Percentiles rank a stretch among this genome's conserved stretches.
Conservation (phyloP, 805 yeast genomes). For the Saturnispora sanitii region DNA sequence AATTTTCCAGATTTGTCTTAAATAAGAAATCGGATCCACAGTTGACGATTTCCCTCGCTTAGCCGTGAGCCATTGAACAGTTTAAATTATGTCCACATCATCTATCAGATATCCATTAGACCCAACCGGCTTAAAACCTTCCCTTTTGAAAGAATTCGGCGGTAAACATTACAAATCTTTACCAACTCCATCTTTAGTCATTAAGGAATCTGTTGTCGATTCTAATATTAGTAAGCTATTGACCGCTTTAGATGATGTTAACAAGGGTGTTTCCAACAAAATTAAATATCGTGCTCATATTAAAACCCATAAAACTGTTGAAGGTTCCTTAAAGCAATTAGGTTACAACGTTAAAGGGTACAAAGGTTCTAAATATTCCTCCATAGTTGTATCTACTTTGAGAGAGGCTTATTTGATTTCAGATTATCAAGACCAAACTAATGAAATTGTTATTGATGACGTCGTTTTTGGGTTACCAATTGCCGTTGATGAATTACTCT, state of each 20-base stretch:
- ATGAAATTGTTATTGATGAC: constrained; percentile 27
- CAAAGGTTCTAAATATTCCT: constrained; percentile 22
- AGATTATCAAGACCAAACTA: constrained; percentile 6
- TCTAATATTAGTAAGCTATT: constrained; percentile 6
- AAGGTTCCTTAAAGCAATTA: constrained; percentile 48
- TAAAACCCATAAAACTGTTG: constrained; percentile 63
- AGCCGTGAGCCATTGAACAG: too few relatives aligned
- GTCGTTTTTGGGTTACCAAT: constrained; percentile 53
- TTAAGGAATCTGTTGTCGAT: constrained; percentile 27
- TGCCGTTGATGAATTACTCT: constrained; percentile 34
- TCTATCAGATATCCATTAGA: constrained; percentile 9
- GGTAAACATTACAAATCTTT: constrained; percentile 36
- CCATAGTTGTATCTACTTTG: constrained; percentile 57
- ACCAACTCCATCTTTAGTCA: constrained; percentile 46
- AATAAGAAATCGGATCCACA: background rate
- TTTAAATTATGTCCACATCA: constrained; percentile 5
- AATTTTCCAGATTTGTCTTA: background rate
- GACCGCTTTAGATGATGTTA: constrained; percentile 3
- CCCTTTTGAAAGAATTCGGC: constrained; percentile 17
- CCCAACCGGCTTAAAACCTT: constrained; percentile 8
- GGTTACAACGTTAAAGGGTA: constrained; percentile 35
- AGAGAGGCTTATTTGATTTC: constrained; percentile 48
- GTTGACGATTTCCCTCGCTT: background rate
- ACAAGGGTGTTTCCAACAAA: constrained; percentile 3
- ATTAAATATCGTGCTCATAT: constrained; percentile 53